Base-by-base conservation (phyloP, 2,329 filamentous ascomycete species). In the Aureobasidium namibiae region DNA sequence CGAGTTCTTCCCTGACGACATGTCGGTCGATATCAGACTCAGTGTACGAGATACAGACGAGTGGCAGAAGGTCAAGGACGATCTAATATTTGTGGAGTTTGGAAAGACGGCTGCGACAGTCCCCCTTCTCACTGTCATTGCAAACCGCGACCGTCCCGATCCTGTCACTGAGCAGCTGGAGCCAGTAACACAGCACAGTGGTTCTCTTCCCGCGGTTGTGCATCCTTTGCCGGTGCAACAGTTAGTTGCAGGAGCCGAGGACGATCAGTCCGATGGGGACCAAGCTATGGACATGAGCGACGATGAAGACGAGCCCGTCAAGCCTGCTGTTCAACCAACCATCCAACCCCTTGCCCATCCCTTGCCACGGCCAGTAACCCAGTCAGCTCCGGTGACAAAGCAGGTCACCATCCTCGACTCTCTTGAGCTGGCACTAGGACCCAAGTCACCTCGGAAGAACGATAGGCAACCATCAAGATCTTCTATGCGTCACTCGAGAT, bases 11-110 rank as follows among this genome's bases (percentile, higher is more conserved):
- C 73, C 70, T 4, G 62, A 69, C 3, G 70, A 74, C 13, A 75
- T 74, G 59, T 69, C 72, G 1, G 72, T 77, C 18, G 74, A 79
- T 60, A 73, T 74, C 16, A 70, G 74, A 58, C 65, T 76, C 36
- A 75, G 77, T 62, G 74, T 82, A 16, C 70, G 76, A 58, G 74
- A 80, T 61, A 80, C 77, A 0, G 73, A 77, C 38, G 70, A 74
- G 23, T 82, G 80, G 80, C 65, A 75, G 2, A 69, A 72, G n/a
- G 71, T 80, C 53, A 76, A 76, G 64, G 68, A 76, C 56, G 79
- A 81, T 60, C 74, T 78, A 1, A 75, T 79, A 16, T 82, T 81
- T 62, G 69, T 73, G 6, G 71, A 76, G 5, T 78, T 80, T 53
- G 68, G 66, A 2, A 67, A 75, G n/a, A 74, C 74, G 61, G 71